Evolutionary conservation across 371 early-diverging fungal species (phyloP).

Genomic region (Apophysomyces trapeziformis): DNA sequence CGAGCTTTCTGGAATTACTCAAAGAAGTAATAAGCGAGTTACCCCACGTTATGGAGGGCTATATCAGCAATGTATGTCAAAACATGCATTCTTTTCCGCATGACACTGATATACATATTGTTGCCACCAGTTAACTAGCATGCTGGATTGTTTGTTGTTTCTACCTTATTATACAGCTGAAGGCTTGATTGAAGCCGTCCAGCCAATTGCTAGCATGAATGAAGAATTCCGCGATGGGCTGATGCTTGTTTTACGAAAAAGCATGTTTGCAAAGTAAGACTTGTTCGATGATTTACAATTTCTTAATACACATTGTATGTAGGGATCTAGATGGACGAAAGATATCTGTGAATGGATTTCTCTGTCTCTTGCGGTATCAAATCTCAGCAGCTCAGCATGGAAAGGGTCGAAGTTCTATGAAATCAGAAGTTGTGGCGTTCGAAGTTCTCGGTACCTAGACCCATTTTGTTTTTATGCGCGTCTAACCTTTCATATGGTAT

Average conservation of each 20-base stretch:
- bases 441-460: slow-evolving; percentile 58
- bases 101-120: not conserved
- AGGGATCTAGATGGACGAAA: slow-evolving; percentile 62
- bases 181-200: slow-evolving; percentile 51
- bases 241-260: slow-evolving; percentile 63
- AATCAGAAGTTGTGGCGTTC: slow-evolving; percentile 36
- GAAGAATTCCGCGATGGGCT: slow-evolving; percentile 60
- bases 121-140: slow-evolving; percentile 44
- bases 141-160: slow-evolving; percentile 61
- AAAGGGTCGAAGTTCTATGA: not conserved
- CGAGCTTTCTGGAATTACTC: slow-evolving; percentile 53
- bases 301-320: not conserved
- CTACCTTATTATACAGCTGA: slow-evolving; percentile 57
- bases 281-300: too few species aligned
- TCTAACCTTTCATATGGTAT: not conserved
- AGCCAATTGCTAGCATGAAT: slow-evolving; percentile 52
- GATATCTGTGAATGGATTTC: slow-evolving; percentile 60
- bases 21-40: slow-evolving; percentile 49
- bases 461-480: not conserved
- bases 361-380: slow-evolving; percentile 47
- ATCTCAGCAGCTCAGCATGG: slow-evolving; percentile 11
- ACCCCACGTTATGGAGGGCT: slow-evolving; percentile 36
- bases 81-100: not conserved
- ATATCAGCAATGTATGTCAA: slow-evolving; percentile 33
- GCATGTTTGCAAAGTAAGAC: slow-evolving; percentile 64